phyloP scores from a whole-genome alignment of 306 rosid genomes.

The Vicia villosa region DNA sequence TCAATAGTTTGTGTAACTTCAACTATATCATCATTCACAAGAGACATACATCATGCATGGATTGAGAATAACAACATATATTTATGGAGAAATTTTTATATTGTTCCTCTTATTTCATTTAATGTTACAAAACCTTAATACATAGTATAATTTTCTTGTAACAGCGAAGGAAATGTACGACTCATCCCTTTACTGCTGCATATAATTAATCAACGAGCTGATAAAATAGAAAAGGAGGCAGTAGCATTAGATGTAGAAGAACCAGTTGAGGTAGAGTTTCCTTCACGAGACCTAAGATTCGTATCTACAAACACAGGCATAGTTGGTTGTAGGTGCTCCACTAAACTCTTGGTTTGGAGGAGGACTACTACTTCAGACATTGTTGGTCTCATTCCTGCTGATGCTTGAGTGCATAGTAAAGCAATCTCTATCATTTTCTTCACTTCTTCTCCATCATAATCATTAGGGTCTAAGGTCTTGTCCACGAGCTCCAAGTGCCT shows the following conservation, averaged over 20 bases:
- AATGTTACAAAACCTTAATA: conserved; percentile 3
- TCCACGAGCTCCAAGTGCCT: conserved; percentile 53
- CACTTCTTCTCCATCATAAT: conserved; percentile 55
- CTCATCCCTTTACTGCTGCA: conserved; percentile 43
- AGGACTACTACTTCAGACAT: conserved; percentile 63
- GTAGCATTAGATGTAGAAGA: conserved; percentile 67
- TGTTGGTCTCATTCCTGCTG: conserved; percentile 59
- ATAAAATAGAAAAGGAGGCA: conserved; percentile 43
- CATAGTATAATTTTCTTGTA: background rate
- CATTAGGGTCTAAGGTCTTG: conserved; percentile 47
- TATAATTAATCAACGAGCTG: conserved; percentile 52
- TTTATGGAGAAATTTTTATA: background rate
- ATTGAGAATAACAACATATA: background rate
- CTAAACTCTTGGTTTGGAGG: conserved; percentile 49
- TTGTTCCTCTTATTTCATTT: background rate
- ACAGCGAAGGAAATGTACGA: conserved; percentile 90
- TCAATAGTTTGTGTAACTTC: no score
- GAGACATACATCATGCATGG: no score
- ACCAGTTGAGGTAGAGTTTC: conserved; percentile 52
- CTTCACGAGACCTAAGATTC: conserved; percentile 36
- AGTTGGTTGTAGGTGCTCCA: conserved; percentile 42
- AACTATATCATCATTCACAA: no score
- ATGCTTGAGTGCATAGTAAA: conserved; percentile 62
- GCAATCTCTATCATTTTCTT: conserved; percentile 57
- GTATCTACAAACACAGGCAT: conserved; percentile 66